Base-by-base conservation (phyloP, 2,329 filamentous ascomycete species). In the Scopulariopsis brevicaulis region DNA sequence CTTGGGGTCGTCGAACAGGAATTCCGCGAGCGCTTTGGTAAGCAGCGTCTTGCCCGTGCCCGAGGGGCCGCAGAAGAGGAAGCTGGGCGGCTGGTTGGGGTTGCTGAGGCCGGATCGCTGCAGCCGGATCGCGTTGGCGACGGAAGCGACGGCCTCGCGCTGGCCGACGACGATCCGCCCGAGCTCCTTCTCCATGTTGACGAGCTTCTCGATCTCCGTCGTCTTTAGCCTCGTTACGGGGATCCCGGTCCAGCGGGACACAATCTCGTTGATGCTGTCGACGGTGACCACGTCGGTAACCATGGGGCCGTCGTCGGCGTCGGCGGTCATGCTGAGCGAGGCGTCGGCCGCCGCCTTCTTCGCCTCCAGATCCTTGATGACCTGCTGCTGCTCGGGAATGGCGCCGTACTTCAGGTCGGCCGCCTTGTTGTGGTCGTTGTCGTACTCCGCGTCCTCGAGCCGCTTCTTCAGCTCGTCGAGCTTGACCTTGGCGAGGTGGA, bases 261-360 rank as follows among this genome's bases (percentile, higher is more conserved):
- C 94, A 61, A 99, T 99, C 69, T 97, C 93, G 70, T 99, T 97
- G 79, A 99, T 99, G 71, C 99, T 92, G 63, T 99, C 94, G 12
- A 92, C 91, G 6, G 94, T 94, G 63, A 99, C 94, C 53, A 94
- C 83, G 69, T 99, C 94, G 3, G 92, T 95, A 58, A 97, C 82
- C 70, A 97, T 86, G 25, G 89, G 83, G 57, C 85, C 83, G 59
- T 82, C 72, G 58, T 82, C 82, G 4, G 77, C 72, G 40, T 88
- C 89, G 34, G 74, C 75, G 11, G 69, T 70, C 6, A 76, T 74
- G 65, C 77, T 84, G n/a, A 86, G 74, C 15, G 81, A 82, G 11
- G 85, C 86, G 69, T 97, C 94, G 2, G 89, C 87, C 54, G 81
- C 82, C 18, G 83, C 82, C 72, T 95, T 93, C 62, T 93, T 87